phyloP scores from a whole-genome alignment of 1,284 basidiomycete genomes.

The Hymenochaete sp. region DNA sequence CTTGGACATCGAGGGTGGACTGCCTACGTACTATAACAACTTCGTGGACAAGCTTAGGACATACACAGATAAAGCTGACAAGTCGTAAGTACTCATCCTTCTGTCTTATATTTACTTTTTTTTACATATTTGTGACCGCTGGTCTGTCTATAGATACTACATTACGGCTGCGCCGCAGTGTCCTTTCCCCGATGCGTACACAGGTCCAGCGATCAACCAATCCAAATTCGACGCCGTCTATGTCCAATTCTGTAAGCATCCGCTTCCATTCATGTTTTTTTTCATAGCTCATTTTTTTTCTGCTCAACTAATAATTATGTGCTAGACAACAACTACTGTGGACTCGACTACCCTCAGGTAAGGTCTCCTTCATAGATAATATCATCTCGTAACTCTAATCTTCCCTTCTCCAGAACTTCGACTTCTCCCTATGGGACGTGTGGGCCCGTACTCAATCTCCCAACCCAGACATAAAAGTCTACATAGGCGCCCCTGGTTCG shows the following conservation, averaged over 20 bases:
- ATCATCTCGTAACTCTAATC: not conserved
- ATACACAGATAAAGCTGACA: slow-evolving; percentile 19
- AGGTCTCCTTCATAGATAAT: not conserved
- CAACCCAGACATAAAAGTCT: slow-evolving; percentile 23
- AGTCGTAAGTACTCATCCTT: slow-evolving; percentile 18
- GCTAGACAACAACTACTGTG: slow-evolving; percentile 22
- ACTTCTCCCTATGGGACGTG: slow-evolving; percentile 19
- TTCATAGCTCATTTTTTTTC: not conserved
- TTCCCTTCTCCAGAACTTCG: slow-evolving; percentile 10
- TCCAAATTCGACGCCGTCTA: slow-evolving; percentile 22
- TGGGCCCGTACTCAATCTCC: slow-evolving; percentile 22
- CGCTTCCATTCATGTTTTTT: not conserved
- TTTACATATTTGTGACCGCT: too few relatives aligned
- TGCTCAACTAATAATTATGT: not conserved
- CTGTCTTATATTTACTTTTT: not conserved
- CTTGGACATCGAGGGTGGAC: slow-evolving; percentile 26
- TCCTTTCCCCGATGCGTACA: slow-evolving; percentile 21
- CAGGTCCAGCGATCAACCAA: slow-evolving; percentile 20
- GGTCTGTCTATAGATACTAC: slow-evolving; percentile 16
- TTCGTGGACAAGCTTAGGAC: slow-evolving; percentile 24
- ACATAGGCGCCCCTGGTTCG: slow-evolving; percentile 23
- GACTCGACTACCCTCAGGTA: slow-evolving; percentile 19
- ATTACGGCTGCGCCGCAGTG: slow-evolving; percentile 23
- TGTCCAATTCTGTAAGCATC: slow-evolving; percentile 21
- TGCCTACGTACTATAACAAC: slow-evolving; percentile 21